These are phyloP conservation scores for Chlamydomonas sphaeroides DNA, from an alignment of 139 green algal genomes.

Conservation along the genomic window DNA sequence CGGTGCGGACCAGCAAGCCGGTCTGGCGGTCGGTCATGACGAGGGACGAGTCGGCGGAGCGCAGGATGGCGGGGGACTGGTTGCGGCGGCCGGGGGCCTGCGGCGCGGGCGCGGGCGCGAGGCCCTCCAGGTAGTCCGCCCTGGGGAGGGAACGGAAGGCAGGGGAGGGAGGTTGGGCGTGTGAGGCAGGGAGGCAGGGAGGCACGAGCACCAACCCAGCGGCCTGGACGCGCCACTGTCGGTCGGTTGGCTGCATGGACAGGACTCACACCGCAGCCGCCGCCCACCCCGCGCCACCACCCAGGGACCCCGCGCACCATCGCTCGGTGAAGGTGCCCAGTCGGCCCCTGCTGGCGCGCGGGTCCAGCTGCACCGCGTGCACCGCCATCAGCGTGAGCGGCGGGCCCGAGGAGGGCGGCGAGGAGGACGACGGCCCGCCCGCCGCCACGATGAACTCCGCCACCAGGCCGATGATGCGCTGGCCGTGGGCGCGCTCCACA, in stretches of 20 bases:
- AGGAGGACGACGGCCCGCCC: background rate
- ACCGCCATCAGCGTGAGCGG: constrained; percentile 40
- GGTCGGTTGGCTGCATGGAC: too few relatives aligned
- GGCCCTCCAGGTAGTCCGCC: constrained; percentile 53
- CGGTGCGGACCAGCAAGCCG: constrained; percentile 18
- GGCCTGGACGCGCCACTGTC: too few relatives aligned
- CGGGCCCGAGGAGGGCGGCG: background rate
- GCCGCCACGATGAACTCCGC: constrained; percentile 43
- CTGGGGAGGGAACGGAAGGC: too few relatives aligned
- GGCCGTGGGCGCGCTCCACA: constrained; percentile 52
- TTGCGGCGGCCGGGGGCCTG: constrained; percentile 31
- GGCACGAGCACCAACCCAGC: too few relatives aligned
- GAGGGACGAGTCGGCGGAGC: constrained; percentile 5
- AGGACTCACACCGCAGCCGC: too few relatives aligned
- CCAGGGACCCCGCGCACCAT: too few relatives aligned
- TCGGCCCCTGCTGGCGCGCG: constrained; percentile 31
- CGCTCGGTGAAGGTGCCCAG: constrained; percentile 61
- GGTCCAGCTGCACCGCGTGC: constrained; percentile 55
- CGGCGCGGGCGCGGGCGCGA: constrained; percentile 46
- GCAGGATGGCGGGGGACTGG: constrained; percentile 34
- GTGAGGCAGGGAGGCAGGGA: too few relatives aligned
- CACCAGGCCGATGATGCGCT: constrained; percentile 47
- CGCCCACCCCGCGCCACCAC: too few relatives aligned
- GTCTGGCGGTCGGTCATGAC: constrained; percentile 36
- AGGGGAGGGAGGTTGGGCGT: too few relatives aligned